phyloP scores from a whole-genome alignment of 2,329 filamentous ascomycete species.

The Fusarium sp. region DNA sequence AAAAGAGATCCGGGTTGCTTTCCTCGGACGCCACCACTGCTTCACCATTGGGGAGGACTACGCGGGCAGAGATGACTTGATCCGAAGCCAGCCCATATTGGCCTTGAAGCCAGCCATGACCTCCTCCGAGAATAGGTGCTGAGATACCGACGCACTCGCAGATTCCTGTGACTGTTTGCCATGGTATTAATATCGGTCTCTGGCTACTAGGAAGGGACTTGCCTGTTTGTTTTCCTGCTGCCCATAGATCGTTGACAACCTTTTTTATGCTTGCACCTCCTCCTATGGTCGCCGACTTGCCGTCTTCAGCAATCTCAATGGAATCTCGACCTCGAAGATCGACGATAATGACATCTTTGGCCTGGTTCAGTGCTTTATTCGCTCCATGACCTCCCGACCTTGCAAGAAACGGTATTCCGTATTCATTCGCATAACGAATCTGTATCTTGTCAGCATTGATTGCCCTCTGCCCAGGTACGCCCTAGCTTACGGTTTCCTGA shows the following conservation, averaged over 20 bases:
- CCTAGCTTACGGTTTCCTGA: slow-evolving; percentile 19
- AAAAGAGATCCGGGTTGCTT: slow-evolving; percentile 47
- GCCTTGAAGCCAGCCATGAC: slow-evolving; percentile 33
- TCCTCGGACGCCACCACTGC: slow-evolving; percentile 17
- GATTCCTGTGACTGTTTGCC: slow-evolving; percentile 35
- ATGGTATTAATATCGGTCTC: background rate
- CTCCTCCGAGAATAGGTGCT: slow-evolving; percentile 36
- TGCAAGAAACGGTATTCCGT: slow-evolving; percentile 14
- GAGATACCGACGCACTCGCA: slow-evolving; percentile 46
- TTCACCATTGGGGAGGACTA: slow-evolving; percentile 23
- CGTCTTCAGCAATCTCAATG: slow-evolving; percentile 1
- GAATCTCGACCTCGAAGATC: slow-evolving; percentile 13
- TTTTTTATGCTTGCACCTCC: slow-evolving; percentile 26
- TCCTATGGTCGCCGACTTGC: slow-evolving; percentile 9
- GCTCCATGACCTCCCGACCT: slow-evolving; percentile 33
- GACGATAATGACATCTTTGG: slow-evolving; percentile 19
- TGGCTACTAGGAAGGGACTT: background rate
- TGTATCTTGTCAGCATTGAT: background rate
- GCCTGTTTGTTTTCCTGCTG: slow-evolving; percentile 28
- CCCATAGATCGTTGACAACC: slow-evolving; percentile 16
- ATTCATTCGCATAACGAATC: slow-evolving; percentile 28
- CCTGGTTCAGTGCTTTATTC: slow-evolving; percentile 19
- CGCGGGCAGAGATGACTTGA: slow-evolving; percentile 22
- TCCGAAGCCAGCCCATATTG: slow-evolving; percentile 25
- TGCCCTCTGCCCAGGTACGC: fast-evolving